A percentile compares a stretch with the other conserved stretches of the same genome.
Conservation (phyloP, 257 asterid genomes). For the Ballota nigra region DNA sequence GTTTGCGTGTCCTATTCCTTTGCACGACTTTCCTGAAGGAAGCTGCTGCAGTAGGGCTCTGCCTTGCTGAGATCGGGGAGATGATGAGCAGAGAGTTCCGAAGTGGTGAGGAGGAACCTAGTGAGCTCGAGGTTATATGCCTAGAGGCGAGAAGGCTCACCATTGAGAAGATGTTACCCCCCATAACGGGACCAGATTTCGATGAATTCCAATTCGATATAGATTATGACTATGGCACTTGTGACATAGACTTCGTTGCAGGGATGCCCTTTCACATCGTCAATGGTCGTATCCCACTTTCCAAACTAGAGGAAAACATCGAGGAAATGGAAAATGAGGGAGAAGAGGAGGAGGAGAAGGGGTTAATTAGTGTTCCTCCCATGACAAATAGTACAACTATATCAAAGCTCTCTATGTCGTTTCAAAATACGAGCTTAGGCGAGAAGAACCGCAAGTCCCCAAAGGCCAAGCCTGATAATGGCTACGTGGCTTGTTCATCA, state of each 20-base stretch:
- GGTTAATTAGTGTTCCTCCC: conserved; percentile 23
- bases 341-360: conserved; percentile 47
- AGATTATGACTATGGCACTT: conserved; percentile 62
- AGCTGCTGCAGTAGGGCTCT: conserved; percentile 79
- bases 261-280: conserved; percentile 50
- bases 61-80: conserved; percentile 96
- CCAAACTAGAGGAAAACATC: conserved; percentile 66
- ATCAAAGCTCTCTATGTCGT: conserved; percentile 59
- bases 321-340: conserved; percentile 66
- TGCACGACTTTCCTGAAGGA: conserved; percentile 83
- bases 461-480: conserved; percentile 43
- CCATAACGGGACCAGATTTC: conserved; percentile 39
- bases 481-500: conserved; percentile 51
- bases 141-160: conserved; percentile 70
- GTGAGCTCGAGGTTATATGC: conserved; percentile 88
- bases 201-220: conserved; percentile 70
- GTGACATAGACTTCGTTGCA: conserved; percentile 30
- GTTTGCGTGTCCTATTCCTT: conserved; percentile 74
- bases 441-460: conserved; percentile 58
- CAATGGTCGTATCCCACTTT: conserved; percentile 56
- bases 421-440: conserved; percentile 54
- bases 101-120: conserved; percentile 90
- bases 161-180: conserved; percentile 54
- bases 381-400: conserved; percentile 30
- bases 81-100: conserved; percentile 97